Percentiles rank a stretch among this genome's conserved stretches.
These are phyloP conservation scores for Cryptococcus hybrid DNA, from an alignment of 1,284 basidiomycete genomes.

Conservation along the genomic window DNA sequence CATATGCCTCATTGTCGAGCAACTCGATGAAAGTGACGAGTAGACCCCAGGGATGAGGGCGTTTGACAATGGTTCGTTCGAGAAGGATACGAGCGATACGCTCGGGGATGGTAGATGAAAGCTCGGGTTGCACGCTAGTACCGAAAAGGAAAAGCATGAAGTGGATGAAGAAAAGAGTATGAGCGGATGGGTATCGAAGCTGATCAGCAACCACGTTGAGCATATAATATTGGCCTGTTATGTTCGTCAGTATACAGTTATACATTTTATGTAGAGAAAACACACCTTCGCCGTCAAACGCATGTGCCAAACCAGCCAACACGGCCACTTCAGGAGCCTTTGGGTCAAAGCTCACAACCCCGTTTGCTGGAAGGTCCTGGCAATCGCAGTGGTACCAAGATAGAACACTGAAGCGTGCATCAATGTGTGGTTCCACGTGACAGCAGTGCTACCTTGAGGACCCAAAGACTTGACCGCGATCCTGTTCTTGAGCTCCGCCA, in stretches of 20 bases:
- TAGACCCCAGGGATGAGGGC: conserved; percentile 97
- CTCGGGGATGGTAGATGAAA: conserved; percentile 64
- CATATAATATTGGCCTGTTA: conserved; percentile 83
- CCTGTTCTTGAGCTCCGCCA: conserved; percentile 76
- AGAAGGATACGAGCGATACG: conserved; percentile 87
- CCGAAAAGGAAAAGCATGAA: conserved; percentile 81
- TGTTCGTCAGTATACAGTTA: neutral
- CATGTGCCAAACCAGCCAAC: conserved; percentile 74
- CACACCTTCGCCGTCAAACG: conserved; percentile 84
- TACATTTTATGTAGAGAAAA: conserved; percentile 23
- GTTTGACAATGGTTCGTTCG: conserved; percentile 88
- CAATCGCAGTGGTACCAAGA: conserved; percentile 83
- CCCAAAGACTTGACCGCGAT: conserved; percentile 62
- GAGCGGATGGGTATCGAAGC: conserved; percentile 93
- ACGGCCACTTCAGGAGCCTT: conserved; percentile 78
- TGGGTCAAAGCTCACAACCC: conserved; percentile 75
- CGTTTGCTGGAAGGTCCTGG: conserved; percentile 71
- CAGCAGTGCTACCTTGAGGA: conserved; percentile 45
- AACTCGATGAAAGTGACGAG: conserved; percentile 87
- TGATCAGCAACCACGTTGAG: conserved; percentile 88
- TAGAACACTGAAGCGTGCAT: conserved; percentile 95
- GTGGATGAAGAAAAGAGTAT: conserved; percentile 93
- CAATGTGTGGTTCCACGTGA: conserved; percentile 81
- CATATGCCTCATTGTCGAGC: conserved; percentile 46
- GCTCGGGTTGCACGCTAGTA: conserved; percentile 40